phyloP scores from a whole-genome alignment of 805 yeast species.

The Spathaspora sp. region DNA sequence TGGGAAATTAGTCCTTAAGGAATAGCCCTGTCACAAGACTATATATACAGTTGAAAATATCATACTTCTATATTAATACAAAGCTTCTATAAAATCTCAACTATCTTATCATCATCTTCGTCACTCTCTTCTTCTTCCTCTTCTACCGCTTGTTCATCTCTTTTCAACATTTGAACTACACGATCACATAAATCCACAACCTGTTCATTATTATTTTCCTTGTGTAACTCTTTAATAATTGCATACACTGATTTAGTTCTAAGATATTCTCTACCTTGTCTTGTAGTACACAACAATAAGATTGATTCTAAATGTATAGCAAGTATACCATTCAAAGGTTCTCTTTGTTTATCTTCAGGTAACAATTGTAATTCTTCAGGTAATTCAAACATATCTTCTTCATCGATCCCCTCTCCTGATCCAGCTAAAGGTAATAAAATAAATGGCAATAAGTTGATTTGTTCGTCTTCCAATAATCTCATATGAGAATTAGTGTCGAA shows the following conservation, averaged over 20 bases:
- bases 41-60: too few species aligned
- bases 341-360: slow-evolving; percentile 73
- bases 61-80: not conserved
- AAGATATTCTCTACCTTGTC: slow-evolving; percentile 66
- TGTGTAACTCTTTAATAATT: slow-evolving; percentile 80
- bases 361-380: slow-evolving; percentile 86
- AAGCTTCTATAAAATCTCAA: slow-evolving; percentile 35
- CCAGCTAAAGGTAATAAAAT: slow-evolving; percentile 77
- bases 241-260: slow-evolving; percentile 85
- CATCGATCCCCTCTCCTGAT: slow-evolving; percentile 64
- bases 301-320: slow-evolving; percentile 76
- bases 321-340: slow-evolving; percentile 62
- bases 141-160: slow-evolving; percentile 68
- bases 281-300: slow-evolving; percentile 74
- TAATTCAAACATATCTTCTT: slow-evolving; percentile 79
- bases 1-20: slow-evolving; percentile 40
- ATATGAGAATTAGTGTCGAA: slow-evolving; percentile 74
- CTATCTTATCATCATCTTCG: slow-evolving; percentile 46
- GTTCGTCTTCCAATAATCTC: slow-evolving; percentile 53
- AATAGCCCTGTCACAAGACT: slow-evolving; percentile 11
- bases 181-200: slow-evolving; percentile 75
- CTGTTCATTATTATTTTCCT: slow-evolving; percentile 36
- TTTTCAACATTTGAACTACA: slow-evolving; percentile 84
- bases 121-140: slow-evolving; percentile 41
- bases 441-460: slow-evolving; percentile 75